phyloP scores from a whole-genome alignment of 805 yeast genomes.

The Metschnikowia cerradonensis region DNA sequence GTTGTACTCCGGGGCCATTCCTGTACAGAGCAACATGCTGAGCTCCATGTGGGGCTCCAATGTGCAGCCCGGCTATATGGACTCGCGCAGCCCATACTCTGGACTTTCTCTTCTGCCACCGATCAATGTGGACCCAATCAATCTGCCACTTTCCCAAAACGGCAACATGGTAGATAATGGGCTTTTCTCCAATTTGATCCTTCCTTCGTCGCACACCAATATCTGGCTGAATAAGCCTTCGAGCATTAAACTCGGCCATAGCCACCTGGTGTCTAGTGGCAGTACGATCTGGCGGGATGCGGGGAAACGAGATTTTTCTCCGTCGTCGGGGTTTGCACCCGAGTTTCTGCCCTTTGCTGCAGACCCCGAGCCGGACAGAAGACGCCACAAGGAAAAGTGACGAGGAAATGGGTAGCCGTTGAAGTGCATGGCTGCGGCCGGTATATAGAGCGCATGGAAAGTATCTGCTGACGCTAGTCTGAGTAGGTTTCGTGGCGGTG shows the following conservation, averaged over 20 bases:
- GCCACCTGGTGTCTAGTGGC: slow-evolving; percentile 12
- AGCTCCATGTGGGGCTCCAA: not conserved
- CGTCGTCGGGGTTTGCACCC: slow-evolving; percentile 5
- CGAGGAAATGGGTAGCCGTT: not conserved
- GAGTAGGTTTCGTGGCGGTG: not conserved
- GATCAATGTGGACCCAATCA: slow-evolving; percentile 6
- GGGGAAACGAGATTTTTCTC: slow-evolving; percentile 10
- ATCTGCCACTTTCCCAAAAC: slow-evolving; percentile 11
- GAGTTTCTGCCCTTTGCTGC: slow-evolving; percentile 16
- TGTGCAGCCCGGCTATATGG: slow-evolving; percentile 11
- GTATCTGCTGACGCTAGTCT: not conserved
- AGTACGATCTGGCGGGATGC: slow-evolving; percentile 14
- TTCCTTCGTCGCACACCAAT: slow-evolving; percentile 12
- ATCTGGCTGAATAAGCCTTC: slow-evolving; percentile 18
- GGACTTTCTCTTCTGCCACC: slow-evolving; percentile 11
- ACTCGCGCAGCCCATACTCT: slow-evolving; percentile 8
- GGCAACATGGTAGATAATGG: slow-evolving; percentile 7
- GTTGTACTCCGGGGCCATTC: not conserved
- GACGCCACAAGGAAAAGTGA: not conserved
- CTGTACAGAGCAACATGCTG: not conserved
- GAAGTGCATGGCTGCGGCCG: not conserved
- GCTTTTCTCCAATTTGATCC: slow-evolving; percentile 10
- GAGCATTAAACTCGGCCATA: slow-evolving; percentile 9
- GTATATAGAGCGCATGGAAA: not conserved
- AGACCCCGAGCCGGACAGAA: not conserved